These are phyloP conservation scores for Rubus idaeus DNA, from an alignment of 306 rosid species.

Conservation along the genomic window DNA sequence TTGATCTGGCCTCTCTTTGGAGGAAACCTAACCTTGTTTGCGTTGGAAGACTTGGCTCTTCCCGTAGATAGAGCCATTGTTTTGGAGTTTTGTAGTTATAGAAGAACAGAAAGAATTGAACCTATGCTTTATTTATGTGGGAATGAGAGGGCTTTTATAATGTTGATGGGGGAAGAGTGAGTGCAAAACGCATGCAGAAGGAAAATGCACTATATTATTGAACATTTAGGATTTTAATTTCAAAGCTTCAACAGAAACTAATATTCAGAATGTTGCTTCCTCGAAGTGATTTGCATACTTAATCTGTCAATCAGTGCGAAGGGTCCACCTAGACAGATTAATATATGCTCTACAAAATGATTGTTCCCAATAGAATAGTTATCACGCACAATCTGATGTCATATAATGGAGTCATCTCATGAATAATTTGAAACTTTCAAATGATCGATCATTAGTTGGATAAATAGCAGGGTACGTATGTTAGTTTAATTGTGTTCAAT, in stretches of 20 bases:
- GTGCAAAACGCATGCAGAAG: neutral
- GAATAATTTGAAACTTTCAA: neutral
- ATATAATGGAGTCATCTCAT: neutral
- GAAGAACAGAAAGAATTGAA: neutral
- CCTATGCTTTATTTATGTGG: slow-evolving; percentile 20
- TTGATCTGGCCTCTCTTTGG: slow-evolving; percentile 70
- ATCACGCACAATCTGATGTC: neutral
- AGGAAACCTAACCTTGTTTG: slow-evolving; percentile 36
- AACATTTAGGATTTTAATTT: neutral
- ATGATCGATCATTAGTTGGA: neutral
- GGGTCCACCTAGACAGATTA: neutral
- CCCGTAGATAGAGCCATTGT: slow-evolving; percentile 38
- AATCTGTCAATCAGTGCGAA: neutral
- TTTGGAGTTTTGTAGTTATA: slow-evolving; percentile 3
- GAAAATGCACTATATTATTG: neutral
- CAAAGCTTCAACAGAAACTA: neutral
- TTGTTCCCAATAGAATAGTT: neutral
- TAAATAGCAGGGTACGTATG: neutral
- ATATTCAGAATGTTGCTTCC: neutral
- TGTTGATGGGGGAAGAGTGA: slow-evolving; percentile 1
- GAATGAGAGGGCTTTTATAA: slow-evolving; percentile 7
- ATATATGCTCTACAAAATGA: neutral
- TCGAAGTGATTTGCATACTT: neutral
- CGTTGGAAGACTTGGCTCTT: slow-evolving; percentile 16
- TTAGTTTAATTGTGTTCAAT: neutral